Base-by-base conservation (phyloP, 169 alveolate genomes). In the Fabrea salina region DNA sequence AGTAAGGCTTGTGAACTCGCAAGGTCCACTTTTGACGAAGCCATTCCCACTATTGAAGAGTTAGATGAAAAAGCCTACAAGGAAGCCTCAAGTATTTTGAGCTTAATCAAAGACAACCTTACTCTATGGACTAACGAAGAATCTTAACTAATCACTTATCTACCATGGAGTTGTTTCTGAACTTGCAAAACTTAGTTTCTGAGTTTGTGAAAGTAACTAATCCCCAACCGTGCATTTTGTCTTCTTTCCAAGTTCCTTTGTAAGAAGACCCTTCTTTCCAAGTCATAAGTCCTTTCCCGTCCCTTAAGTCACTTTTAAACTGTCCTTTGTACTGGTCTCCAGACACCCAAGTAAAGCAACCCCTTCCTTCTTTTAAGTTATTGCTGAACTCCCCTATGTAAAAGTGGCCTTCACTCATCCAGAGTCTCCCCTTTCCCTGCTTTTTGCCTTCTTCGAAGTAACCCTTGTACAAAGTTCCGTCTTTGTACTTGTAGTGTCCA, bases 1-100 rank as follows among this genome's bases (percentile, higher is more conserved):
- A 97, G 95, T 74, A 98, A 97, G 92, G 99, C 99, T 58, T 97
- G 99, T 89, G 97, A 96, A 71, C 92, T 98, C 97, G 99, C 99
- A 33, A 96, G 96, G 81, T 93, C 91, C 51, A 98, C 99, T 32
- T 97, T 97, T 82, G 99, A 97, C 80, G 98, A 95, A 72, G 99
- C 99, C 67, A 95, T 97, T 59, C 95, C 98, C 33, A 98, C 96
- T 72, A 85, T 97, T 68, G 99, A 97, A 88, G 93, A 93, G 82
- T 98, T 97, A 50, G 88, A 91, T 35, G 99, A 97, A 90, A 98
- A 96, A 77, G 90, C 97, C 58, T 97, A 97, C 95, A 96, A 96
- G 90, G 99, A 83, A 59, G 95, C 89, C 68, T 82, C 95, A 61
- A 59, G 86, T 11, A 88, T 90, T 50, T 72, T 92, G 85, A 86